Evolutionary conservation across 2,329 filamentous ascomycete genomes (phyloP).

Genomic region (Tolypocladium cylindrosporum): DNA sequence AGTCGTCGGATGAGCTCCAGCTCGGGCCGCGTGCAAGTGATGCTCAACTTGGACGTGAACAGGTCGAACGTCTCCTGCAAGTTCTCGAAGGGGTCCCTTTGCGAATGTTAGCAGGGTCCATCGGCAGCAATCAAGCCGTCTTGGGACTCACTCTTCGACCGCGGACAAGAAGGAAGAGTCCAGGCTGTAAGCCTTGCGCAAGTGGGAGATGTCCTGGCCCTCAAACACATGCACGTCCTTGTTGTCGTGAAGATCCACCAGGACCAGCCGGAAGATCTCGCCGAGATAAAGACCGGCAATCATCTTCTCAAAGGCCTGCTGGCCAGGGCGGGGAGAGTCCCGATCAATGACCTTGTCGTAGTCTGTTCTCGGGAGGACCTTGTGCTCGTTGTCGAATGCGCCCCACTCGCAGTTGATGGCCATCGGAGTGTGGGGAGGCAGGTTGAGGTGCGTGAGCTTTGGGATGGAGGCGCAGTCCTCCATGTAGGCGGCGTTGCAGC

Average conservation of each 20-base stretch:
- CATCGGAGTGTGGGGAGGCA: conserved; percentile 75
- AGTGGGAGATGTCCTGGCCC: conserved; percentile 66
- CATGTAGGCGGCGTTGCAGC: conserved; percentile 98
- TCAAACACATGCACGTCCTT: conserved; percentile 68
- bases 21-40: conserved; percentile 65
- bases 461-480: conserved; percentile 84
- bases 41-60: conserved; percentile 65
- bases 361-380: conserved; percentile 72
- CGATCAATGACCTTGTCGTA: conserved; percentile 86
- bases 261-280: conserved; percentile 82
- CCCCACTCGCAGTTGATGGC: conserved; percentile 98
- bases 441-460: conserved; percentile 85
- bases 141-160: conserved; percentile 66
- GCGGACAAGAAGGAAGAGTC: conserved; percentile 89
- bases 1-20: conserved; percentile 82
- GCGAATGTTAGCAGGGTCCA: conserved; percentile 7
- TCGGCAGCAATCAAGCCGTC: neutral
- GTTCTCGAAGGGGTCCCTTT: conserved; percentile 87
- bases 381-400: conserved; percentile 89
- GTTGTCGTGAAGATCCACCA: conserved; percentile 78
- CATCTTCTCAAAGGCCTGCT: conserved; percentile 98
- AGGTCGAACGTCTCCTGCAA: conserved; percentile 78
- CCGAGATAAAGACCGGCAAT: conserved; percentile 90
- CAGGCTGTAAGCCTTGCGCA: conserved; percentile 79
- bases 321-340: conserved; percentile 82